Evolutionary conservation across 805 yeast species (phyloP).

Genomic region (Sugiyamaella mastotermitis): DNA sequence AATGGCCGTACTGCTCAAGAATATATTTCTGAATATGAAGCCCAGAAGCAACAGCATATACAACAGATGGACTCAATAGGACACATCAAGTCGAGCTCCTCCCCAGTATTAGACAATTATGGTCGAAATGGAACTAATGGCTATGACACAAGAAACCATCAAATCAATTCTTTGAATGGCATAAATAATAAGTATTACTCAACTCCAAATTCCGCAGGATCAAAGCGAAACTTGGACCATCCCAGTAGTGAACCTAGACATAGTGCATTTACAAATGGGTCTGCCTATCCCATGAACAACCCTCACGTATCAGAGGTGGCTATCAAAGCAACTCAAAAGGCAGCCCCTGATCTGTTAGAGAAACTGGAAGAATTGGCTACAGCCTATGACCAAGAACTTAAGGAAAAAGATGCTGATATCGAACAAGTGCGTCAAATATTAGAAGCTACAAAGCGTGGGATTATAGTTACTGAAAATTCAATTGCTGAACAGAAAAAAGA

Average conservation of each 20-base stretch:
- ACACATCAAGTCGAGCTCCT: conserved; percentile 17
- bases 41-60: conserved; percentile 17
- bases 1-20: conserved; percentile 36
- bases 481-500: conserved; percentile 26
- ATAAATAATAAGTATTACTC: conserved; percentile 1
- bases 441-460: conserved; percentile 36
- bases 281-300: conserved; percentile 8
- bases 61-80: conserved; percentile 12
- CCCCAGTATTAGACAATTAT: conserved; percentile 12
- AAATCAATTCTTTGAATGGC: not conserved
- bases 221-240: not conserved
- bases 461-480: conserved; percentile 31
- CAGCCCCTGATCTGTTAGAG: conserved; percentile 32
- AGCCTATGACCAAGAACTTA: conserved; percentile 51
- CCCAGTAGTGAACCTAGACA: not conserved
- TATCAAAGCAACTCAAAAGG: conserved; percentile 44
- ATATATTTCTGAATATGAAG: conserved; percentile 30
- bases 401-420: conserved; percentile 47
- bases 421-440: conserved; percentile 42
- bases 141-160: not conserved
- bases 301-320: conserved; percentile 51
- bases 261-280: conserved; percentile 5
- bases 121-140: not conserved
- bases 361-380: conserved; percentile 32
- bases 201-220: conserved; percentile 6